These are phyloP conservation scores for Tricholoma matsutake DNA, from an alignment of 768 basidiomycete genomes.

Conservation along the genomic window DNA sequence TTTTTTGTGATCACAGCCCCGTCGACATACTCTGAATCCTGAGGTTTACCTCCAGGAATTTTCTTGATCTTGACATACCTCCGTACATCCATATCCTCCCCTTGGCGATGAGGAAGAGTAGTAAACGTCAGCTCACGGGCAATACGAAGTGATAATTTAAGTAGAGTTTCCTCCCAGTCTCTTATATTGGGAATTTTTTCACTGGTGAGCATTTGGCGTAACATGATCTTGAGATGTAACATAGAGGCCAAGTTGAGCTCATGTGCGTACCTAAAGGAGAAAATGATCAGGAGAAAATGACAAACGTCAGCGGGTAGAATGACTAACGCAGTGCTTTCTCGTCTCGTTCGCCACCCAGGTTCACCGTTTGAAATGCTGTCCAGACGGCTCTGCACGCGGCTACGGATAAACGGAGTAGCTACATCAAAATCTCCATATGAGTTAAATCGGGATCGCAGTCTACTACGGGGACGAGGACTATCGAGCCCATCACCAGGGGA, in stretches of 20 bases:
- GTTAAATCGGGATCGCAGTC: conserved; percentile 60
- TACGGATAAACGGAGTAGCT: conserved; percentile 77
- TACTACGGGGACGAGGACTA: conserved; percentile 49
- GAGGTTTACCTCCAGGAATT: conserved; percentile 89
- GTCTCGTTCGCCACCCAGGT: conserved; percentile 80
- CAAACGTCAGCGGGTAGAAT: conserved; percentile 3
- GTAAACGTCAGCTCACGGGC: conserved; percentile 85
- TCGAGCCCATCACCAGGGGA: conserved; percentile 70
- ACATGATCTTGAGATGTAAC: conserved; percentile 85
- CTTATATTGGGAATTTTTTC: conserved; percentile 78
- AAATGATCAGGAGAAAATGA: conserved; percentile 3
- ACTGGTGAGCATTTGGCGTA: conserved; percentile 84
- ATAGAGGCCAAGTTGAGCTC: conserved; percentile 85
- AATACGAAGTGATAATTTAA: conserved; percentile 80
- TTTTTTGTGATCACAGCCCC: conserved; percentile 98
- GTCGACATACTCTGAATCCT: conserved; percentile 94
- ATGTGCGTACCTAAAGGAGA: conserved; percentile 62
- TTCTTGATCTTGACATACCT: conserved; percentile 98
- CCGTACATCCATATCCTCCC: conserved; percentile 92
- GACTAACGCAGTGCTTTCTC: conserved; percentile 87
- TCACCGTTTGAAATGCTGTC: conserved; percentile 55
- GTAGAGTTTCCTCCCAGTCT: conserved; percentile 87
- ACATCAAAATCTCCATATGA: conserved; percentile 73
- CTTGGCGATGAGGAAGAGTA: conserved; percentile 63
- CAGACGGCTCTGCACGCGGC: conserved; percentile 77